A percentile compares a stretch with the other conserved stretches of the same genome.
phyloP scores from a whole-genome alignment of 2,329 filamentous ascomycete species.

The Nemania bipapillata region DNA sequence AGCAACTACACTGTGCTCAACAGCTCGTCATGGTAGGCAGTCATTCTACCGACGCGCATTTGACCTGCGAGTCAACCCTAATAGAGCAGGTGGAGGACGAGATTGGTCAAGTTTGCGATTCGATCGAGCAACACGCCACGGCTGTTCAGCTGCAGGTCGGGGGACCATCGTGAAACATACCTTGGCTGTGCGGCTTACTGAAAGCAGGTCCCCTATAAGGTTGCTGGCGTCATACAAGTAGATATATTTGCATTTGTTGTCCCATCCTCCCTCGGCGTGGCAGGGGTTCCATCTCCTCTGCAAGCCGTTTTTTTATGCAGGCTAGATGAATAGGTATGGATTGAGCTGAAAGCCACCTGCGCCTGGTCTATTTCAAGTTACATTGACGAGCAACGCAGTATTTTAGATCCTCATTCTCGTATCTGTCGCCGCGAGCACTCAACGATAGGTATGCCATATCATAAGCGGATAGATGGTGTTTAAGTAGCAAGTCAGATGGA shows the following conservation, averaged over 20 bases:
- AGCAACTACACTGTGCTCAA: not conserved
- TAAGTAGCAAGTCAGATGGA: not conserved
- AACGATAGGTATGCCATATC: not conserved
- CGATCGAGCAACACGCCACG: not conserved
- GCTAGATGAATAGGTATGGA: not conserved
- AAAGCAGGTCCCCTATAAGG: not conserved
- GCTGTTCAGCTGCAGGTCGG: not conserved
- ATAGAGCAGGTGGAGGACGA: conserved; percentile 27
- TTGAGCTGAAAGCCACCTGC: not conserved
- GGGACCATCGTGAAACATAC: conserved; percentile 8
- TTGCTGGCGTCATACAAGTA: conserved; percentile 23
- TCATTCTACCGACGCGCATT: not conserved
- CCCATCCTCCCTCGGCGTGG: not conserved
- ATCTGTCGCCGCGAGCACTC: not conserved
- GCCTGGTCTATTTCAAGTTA: not conserved
- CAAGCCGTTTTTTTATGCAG: not conserved
- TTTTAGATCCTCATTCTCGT: not conserved
- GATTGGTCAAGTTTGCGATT: not conserved
- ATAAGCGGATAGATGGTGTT: not conserved
- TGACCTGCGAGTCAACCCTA: conserved; percentile 8
- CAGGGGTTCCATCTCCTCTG: not conserved
- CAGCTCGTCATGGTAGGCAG: conserved; percentile 15
- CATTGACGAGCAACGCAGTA: not conserved
- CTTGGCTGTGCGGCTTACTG: not conserved
- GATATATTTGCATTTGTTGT: not conserved